Conservation (phyloP, 345 rosid species). For the Bruguiera gymnorhiza region DNA sequence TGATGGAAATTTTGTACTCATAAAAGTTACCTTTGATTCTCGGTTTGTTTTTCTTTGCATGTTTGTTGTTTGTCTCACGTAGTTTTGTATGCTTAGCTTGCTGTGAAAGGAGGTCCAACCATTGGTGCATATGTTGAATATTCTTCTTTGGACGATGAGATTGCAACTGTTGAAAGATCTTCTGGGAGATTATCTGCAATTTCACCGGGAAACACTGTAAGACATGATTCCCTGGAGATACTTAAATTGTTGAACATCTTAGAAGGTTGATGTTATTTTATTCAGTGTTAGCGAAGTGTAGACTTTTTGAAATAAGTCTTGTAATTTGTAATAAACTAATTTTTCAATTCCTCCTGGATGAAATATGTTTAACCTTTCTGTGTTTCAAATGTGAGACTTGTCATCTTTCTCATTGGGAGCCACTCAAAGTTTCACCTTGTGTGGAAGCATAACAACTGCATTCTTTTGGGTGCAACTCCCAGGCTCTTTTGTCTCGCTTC, state of each 20-base stretch:
- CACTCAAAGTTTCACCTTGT: too few relatives aligned
- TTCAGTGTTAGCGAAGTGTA: not conserved
- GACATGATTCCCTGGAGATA: constrained; percentile 26
- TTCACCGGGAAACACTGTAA: constrained; percentile 87
- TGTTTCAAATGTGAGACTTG: too few relatives aligned
- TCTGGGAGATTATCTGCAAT: constrained; percentile 63
- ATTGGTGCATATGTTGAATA: constrained; percentile 61
- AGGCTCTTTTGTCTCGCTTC: too few relatives aligned
- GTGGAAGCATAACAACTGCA: too few relatives aligned
- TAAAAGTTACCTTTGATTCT: not conserved
- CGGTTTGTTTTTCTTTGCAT: constrained; percentile 7
- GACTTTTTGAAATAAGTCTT: not conserved
- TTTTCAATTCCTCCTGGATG: not conserved
- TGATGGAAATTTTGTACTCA: not conserved
- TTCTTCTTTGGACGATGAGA: constrained; percentile 49
- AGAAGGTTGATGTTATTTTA: not conserved
- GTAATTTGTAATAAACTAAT: not conserved
- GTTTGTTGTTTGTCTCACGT: constrained; percentile 1
- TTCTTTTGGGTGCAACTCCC: too few relatives aligned
- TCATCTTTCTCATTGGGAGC: too few relatives aligned
- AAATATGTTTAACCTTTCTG: not conserved
- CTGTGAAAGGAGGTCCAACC: constrained; percentile 84
- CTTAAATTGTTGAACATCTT: constrained; percentile 8
- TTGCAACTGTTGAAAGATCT: constrained; percentile 55
- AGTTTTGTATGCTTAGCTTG: constrained; percentile 42